Evolutionary conservation across 2,329 filamentous ascomycete species (phyloP), one percentile per base, ranked within the genome.

Genomic region (Sporothrix globosa): DNA sequence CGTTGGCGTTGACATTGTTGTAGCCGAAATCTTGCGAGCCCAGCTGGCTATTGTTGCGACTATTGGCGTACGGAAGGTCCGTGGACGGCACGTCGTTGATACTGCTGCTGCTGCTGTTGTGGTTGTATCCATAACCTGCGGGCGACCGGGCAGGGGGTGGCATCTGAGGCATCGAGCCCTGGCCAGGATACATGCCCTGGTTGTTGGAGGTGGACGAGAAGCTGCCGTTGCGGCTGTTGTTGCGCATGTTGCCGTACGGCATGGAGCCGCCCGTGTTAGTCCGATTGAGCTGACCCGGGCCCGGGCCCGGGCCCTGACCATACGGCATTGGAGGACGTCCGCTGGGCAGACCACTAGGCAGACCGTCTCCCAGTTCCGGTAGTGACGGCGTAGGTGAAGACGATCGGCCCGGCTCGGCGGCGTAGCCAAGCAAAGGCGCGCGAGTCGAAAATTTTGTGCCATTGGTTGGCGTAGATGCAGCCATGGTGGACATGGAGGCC

Each of bases 381-480:
- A 74, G 6, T 1, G 76, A 76, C 0, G 78, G 76, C 0, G 74
- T 72, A 0, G 77, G 76, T 7, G 78, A 79, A 3, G 74, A 73
- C 0, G 77, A 73, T n/a, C 76, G 74, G 48, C 61, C 79, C 56
- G 77, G 76, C 10, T 77, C 77, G 14, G 79, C 78, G 5, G 78
- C 78, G 9, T 74, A 73, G 19, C 69, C 71, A 9, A 81, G 70
- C 1, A 81, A 76, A 3, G 78, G 75, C 2, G 76, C 74, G 10
- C 75, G 75, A n/a, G 76, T 70, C 0, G 78, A 79, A 34, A 73
- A 79, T 50, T 17, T 44, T 13, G 69, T 71, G 67, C 70, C 68
- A 58, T 69, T 75, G 3, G 70, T 58, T 3, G 76, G 74, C 5
- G 70, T 34, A 2, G 68, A 14, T 1, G 53, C 65, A 6, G 53